Conservation (phyloP, 2,329 filamentous ascomycete genomes). For the Aspergillus novoparasiticus region DNA sequence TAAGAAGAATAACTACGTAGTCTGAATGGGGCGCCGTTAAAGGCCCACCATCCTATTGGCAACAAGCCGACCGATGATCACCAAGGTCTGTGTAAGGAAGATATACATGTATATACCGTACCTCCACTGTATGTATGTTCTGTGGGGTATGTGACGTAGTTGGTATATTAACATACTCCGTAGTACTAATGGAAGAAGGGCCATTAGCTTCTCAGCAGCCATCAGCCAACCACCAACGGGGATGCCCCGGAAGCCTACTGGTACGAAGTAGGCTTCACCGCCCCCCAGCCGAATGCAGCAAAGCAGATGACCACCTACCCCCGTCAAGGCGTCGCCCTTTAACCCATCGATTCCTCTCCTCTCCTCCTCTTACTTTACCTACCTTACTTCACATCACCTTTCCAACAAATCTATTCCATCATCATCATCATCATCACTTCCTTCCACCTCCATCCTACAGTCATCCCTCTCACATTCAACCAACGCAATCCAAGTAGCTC, state of each 20-base stretch:
- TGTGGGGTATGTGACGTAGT: not conserved
- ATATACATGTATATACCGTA: not conserved
- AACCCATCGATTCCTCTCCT: slow-evolving; percentile 20
- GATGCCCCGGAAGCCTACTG: slow-evolving; percentile 5
- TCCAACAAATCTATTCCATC: slow-evolving; percentile 5
- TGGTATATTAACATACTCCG: not conserved
- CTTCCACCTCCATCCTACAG: not conserved
- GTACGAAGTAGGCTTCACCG: slow-evolving; percentile 24
- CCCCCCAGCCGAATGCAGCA: slow-evolving; percentile 24
- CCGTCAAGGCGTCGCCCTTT: slow-evolving; percentile 21
- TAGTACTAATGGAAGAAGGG: not conserved
- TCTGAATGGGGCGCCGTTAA: not conserved
- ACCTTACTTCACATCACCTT: slow-evolving; percentile 8
- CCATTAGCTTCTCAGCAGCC: not conserved
- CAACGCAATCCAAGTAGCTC: not conserved
- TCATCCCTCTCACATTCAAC: not conserved
- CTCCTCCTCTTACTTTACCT: slow-evolving; percentile 13
- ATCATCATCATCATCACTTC: slow-evolving; percentile 6
- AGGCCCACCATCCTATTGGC: not conserved
- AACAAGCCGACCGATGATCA: not conserved
- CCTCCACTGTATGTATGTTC: too few relatives aligned
- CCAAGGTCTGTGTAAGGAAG: not conserved
- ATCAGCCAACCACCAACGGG: slow-evolving; percentile 5
- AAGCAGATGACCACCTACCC: slow-evolving; percentile 20
- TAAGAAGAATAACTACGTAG: not conserved